Percentiles rank a stretch among this genome's conserved stretches.
Evolutionary conservation across 108 stramenopile species (phyloP).

Genomic region (Fragilaria radians): DNA sequence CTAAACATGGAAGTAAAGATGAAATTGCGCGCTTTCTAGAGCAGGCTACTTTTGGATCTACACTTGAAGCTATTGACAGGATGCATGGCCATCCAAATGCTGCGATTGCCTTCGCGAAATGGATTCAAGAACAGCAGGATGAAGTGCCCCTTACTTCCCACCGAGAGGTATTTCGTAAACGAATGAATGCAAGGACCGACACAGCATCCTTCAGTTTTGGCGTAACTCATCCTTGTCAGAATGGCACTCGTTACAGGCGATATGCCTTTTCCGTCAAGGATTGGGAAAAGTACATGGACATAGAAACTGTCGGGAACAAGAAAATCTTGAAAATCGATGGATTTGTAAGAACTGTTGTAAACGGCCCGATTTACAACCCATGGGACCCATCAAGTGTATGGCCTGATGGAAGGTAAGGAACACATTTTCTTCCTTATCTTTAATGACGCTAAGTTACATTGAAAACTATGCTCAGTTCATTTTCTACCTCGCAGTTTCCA

Average conservation of each 20-base stretch:
- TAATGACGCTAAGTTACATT: too few relatives aligned
- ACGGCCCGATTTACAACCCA: too few relatives aligned
- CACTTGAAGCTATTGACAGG: constrained; percentile 17
- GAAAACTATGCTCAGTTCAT: too few relatives aligned
- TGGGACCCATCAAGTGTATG: too few relatives aligned
- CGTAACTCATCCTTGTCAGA: constrained; percentile 25
- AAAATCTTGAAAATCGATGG: too few relatives aligned
- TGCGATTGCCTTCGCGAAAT: constrained; percentile 7
- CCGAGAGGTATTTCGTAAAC: constrained; percentile 29
- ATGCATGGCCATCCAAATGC: constrained; percentile 5
- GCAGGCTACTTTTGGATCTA: constrained; percentile 58
- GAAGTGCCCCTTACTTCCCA: constrained; percentile 21
- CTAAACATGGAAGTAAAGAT: too few relatives aligned
- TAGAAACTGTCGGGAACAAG: constrained; percentile 20
- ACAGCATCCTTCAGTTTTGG: constrained; percentile 11
- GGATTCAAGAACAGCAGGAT: constrained; percentile 42
- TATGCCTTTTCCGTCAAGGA: not conserved
- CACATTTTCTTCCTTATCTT: too few relatives aligned
- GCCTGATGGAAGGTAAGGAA: too few relatives aligned
- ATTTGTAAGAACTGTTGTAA: too few relatives aligned
- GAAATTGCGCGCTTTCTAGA: constrained; percentile 47
- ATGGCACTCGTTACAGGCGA: constrained; percentile 18
- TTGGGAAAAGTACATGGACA: not conserved
- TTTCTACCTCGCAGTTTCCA: too few relatives aligned
- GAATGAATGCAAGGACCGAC: constrained; percentile 29